These are phyloP conservation scores for Macrolepiota albuminosa DNA, from an alignment of 768 basidiomycete species.

Conservation along the genomic window DNA sequence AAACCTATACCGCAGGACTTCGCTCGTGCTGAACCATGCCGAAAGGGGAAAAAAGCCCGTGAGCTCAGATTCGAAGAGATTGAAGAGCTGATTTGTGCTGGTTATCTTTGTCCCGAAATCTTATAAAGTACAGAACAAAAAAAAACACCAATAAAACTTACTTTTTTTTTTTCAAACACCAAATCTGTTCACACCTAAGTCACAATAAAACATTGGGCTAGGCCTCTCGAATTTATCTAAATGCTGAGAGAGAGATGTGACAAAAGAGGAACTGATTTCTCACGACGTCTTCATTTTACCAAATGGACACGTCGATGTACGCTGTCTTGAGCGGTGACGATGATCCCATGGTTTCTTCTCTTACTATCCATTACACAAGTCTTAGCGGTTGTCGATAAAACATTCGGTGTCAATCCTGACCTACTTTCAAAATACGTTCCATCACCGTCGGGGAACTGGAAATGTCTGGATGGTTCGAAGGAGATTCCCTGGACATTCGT, in stretches of 20 bases:
- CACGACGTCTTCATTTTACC: neutral
- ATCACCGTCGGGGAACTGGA: constrained; percentile 55
- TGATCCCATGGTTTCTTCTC: constrained; percentile 50
- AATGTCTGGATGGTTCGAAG: constrained; percentile 76
- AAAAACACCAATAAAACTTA: neutral
- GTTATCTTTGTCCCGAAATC: neutral
- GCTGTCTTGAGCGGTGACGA: constrained; percentile 18
- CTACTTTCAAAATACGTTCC: constrained; percentile 54
- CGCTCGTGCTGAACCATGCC: neutral
- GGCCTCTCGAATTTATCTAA: no score
- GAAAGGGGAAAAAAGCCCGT: neutral
- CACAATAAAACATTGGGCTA: no score
- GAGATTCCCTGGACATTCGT: constrained; percentile 76
- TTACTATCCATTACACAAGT: constrained; percentile 31
- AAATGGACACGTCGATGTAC: constrained; percentile 34
- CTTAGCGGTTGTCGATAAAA: constrained; percentile 39
- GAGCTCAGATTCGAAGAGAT: constrained; percentile 3
- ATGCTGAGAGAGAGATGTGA: no score
- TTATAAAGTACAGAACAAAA: neutral
- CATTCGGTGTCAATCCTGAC: constrained; percentile 53
- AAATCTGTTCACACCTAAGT: no score
- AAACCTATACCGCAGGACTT: neutral
- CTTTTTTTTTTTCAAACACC: neutral
- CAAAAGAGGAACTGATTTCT: neutral
- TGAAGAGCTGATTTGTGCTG: neutral